phyloP scores from a whole-genome alignment of 768 basidiomycete genomes.

The Agaricus sinodeliciosus region DNA sequence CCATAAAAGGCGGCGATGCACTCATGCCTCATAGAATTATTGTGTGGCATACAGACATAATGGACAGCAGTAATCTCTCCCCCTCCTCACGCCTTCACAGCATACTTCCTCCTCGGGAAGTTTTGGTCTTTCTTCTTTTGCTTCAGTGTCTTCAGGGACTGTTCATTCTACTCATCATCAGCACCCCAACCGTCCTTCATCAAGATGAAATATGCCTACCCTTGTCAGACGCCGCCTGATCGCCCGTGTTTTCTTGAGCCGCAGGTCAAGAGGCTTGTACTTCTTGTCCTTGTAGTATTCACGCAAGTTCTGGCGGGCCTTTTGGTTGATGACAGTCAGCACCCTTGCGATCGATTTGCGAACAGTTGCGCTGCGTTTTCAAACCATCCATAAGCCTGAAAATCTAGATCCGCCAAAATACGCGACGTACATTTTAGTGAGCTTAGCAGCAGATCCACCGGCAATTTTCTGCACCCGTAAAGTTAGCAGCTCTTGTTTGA shows the following conservation, averaged over 20 bases:
- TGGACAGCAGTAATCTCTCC: conserved; percentile 15
- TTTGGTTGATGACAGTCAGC: conserved; percentile 97
- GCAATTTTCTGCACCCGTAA: conserved; percentile 98
- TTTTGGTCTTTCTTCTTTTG: conserved; percentile 92
- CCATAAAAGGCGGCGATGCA: too few relatives aligned
- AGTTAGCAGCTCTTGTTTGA: conserved; percentile 91
- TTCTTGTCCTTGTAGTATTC: conserved; percentile 99
- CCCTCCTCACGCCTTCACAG: conserved; percentile 76
- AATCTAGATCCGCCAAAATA: background rate
- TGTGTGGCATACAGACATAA: conserved; percentile 15
- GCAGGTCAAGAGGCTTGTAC: conserved; percentile 94
- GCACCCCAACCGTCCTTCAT: background rate
- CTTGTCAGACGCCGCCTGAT: conserved; percentile 93
- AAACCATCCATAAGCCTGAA: background rate
- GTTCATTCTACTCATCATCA: conserved; percentile 56
- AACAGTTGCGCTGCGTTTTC: conserved; percentile 67
- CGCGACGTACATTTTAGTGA: conserved; percentile 88
- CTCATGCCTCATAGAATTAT: background rate
- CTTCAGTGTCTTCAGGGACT: conserved; percentile 81
- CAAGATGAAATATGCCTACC: conserved; percentile 36
- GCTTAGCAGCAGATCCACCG: conserved; percentile 90
- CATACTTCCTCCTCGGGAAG: conserved; percentile 92
- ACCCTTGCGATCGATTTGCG: conserved; percentile 99
- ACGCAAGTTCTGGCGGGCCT: conserved; percentile 92
- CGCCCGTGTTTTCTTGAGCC: conserved; percentile 96